Evolutionary conservation across 2,329 filamentous ascomycete species (phyloP), one percentile per base, ranked within the genome.

Genomic region (Pseudophaeomoniella oleicola): DNA sequence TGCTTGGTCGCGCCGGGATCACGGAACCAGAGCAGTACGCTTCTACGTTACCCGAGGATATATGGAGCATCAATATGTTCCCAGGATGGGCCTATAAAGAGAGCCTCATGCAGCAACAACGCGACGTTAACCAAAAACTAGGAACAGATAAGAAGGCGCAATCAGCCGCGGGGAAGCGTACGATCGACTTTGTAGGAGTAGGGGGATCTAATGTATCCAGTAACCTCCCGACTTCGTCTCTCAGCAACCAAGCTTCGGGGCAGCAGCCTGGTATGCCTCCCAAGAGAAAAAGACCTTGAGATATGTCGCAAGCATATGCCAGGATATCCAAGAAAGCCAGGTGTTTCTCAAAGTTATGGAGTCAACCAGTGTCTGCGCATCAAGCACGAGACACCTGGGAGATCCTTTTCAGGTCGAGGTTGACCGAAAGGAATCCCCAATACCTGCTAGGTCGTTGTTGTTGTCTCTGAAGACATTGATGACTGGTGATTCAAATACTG

Each of bases 1-100:
- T 78, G 51, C 67, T 73, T 63, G 58, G 64, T 4, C 74, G 74
- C 56, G 68, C 70, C 5, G 70, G 66, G 1, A 62, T 79, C 22
- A 56, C 57, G 34, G 60, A 63, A 32, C 56, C 64, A 44, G 63
- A 66, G 6, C 68, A 73, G 46, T 74, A 77, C 51, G 56, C 56
- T 32, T 70, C 67, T 11, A 64, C 70, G 9, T 44, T 68, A 27
- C 54, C 60, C 4, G 38, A 36, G 13, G 54, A 60, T 5, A 30
- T 64, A 35, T 67, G 60, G 60, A 46, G 60, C 44, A 46, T 55
- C 3, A 45, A 48, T 3, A 47, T 36, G 18, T 49, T 67, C 22
- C 63, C 63, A 4, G 36, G 37, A 1, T 62, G 57, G 56, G 63
- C 57, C 1, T 67, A 59, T 44, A 67, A 64, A 41, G 64, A 66